Base-by-base conservation (phyloP, 2,329 filamentous ascomycete genomes). In the Macroventuria anomochaeta region DNA sequence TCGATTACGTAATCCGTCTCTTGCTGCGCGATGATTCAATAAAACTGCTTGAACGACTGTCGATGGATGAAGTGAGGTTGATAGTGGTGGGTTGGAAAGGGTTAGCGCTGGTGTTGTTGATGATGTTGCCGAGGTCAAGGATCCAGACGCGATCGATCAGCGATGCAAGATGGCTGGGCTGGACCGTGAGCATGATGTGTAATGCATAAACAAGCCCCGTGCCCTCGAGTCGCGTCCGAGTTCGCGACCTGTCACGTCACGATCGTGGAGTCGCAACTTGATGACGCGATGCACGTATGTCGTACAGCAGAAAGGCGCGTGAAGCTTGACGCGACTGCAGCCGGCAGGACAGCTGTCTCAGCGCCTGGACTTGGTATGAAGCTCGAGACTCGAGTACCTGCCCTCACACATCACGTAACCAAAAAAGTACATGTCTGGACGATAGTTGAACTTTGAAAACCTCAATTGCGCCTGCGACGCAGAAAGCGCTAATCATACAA, bases 401-500 rank as follows among this genome's bases (percentile, higher is more conserved):
- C n/a, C 3, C 11, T n/a, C 34, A 46, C 2, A 32, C 38, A 41
- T 43, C 38, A 43, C 32, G 12, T 18, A n/a, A 7, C n/a, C n/a
- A n/a, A n/a, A n/a, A n/a, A n/a, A n/a, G n/a, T n/a, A 32, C 3
- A 15, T 4, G 23, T 15, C n/a, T 15, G 23, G n/a, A 46, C 26
- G 25, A 7, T 21, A 5, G 20, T 21, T 36, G 32, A 46, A 50
- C 37, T 7, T 54, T 53, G 28, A 52, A 36, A 57, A 52, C 57
- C 57, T 55, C 40, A 36, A 51, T 55, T 55, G 59, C 63, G 67
- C 61, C 46, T 62, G 59, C 55, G 41, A 59, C 56, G 57, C 55
- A 49, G 17, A 44, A 53, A 53, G 58, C 58, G 44, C 61, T 68
- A 69, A 56, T 68, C 61, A 53, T 68, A 65, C 67, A 69, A 46